phyloP scores from a whole-genome alignment of 768 basidiomycete genomes.

The Tulasnella sp. region DNA sequence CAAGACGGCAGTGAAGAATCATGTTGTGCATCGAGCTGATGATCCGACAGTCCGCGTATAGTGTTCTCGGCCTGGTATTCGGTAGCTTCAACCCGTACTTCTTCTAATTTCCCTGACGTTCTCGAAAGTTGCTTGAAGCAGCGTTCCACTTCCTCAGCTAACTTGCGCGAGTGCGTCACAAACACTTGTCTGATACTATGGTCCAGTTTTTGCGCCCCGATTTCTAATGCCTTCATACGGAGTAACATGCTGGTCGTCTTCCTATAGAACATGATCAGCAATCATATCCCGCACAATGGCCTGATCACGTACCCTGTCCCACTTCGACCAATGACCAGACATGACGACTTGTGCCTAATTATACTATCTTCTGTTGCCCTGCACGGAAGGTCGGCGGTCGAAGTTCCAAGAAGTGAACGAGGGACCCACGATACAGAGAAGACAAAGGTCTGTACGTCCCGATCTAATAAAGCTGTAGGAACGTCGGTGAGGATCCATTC shows the following conservation, averaged over 20 bases:
- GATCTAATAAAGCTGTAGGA: no score
- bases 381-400: no score
- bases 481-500: no score
- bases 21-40: slow-evolving; percentile 30
- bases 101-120: slow-evolving; percentile 28
- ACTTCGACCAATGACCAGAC: slow-evolving; percentile 56
- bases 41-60: slow-evolving; percentile 34
- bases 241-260: slow-evolving; percentile 18
- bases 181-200: slow-evolving; percentile 2
- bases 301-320: slow-evolving; percentile 46
- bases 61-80: background rate
- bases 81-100: background rate
- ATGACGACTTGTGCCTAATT: slow-evolving; percentile 46
- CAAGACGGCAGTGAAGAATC: slow-evolving; percentile 34
- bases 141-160: slow-evolving; percentile 54
- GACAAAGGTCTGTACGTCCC: no score
- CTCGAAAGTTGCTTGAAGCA: slow-evolving; percentile 44
- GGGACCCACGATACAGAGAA: no score
- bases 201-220: background rate
- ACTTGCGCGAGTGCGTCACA: slow-evolving; percentile 23
- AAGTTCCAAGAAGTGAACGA: no score
- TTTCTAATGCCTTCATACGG: slow-evolving; percentile 5
- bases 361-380: slow-evolving; percentile 42
- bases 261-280: background rate
- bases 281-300: background rate